Conservation (phyloP, 768 basidiomycete species). For the Lactifluus echinatus region DNA sequence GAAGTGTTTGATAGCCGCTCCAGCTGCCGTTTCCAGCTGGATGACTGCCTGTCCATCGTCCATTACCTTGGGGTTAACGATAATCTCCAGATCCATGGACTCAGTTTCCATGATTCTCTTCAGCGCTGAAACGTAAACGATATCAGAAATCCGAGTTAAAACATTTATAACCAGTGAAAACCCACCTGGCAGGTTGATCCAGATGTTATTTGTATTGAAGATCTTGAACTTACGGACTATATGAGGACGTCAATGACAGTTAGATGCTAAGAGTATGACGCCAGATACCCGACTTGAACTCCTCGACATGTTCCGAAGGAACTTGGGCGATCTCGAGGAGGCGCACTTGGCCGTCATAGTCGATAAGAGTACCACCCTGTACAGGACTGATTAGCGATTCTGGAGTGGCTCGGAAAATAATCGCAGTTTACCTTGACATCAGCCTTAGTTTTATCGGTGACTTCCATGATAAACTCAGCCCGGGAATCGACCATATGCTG, state of each 20-base stretch:
- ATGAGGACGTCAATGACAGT: slow-evolving; percentile 2
- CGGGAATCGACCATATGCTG: slow-evolving; percentile 77
- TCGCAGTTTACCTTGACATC: slow-evolving; percentile 40
- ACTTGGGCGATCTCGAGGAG: slow-evolving; percentile 94
- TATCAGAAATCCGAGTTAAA: background rate
- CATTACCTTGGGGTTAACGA: slow-evolving; percentile 83
- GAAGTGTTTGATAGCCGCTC: slow-evolving; percentile 93
- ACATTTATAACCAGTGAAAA: background rate
- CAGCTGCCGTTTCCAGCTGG: slow-evolving; percentile 55
- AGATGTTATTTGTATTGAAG: slow-evolving; percentile 81
- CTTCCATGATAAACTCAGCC: slow-evolving; percentile 89
- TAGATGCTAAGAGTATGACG: background rate
- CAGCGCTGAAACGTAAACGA: slow-evolving; percentile 45
- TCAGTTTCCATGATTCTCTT: slow-evolving; percentile 86
- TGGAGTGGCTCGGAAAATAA: background rate
- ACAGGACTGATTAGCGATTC: background rate
- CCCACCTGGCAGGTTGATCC: slow-evolving; percentile 67
- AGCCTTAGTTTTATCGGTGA: slow-evolving; percentile 95
- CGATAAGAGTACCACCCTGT: slow-evolving; percentile 79
- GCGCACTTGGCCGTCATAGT: slow-evolving; percentile 83
- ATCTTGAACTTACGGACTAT: slow-evolving; percentile 86
- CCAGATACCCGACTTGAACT: slow-evolving; percentile 76
- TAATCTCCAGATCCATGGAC: slow-evolving; percentile 88
- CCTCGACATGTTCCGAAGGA: slow-evolving; percentile 85
- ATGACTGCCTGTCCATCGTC: slow-evolving; percentile 84